These are phyloP conservation scores for Ulota crispa DNA, from an alignment of 225 moss, liverwort and hornwort genomes.

Conservation along the genomic window DNA sequence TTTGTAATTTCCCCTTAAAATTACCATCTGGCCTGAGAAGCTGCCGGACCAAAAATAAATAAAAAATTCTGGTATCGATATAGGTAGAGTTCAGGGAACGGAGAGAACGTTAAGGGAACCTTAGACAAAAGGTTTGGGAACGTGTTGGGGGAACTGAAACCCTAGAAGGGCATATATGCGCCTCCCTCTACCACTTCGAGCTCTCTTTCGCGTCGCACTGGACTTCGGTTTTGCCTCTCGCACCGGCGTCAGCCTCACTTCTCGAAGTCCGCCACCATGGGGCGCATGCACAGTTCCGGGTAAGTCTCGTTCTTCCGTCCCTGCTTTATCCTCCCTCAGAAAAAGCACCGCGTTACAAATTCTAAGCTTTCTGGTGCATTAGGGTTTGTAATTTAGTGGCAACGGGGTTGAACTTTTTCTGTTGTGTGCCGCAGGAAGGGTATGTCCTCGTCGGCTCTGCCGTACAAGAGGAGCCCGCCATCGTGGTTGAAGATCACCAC, in stretches of 20 bases:
- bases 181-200: rapidly evolving
- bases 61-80: too few relatives aligned
- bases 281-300: conserved; percentile 81
- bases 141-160: background rate
- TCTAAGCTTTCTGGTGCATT: background rate
- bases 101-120: background rate
- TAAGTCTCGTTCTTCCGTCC: background rate
- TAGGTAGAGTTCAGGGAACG: too few relatives aligned
- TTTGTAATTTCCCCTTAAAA: too few relatives aligned
- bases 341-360: rapidly evolving
- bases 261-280: conserved; percentile 46
- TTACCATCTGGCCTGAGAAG: too few relatives aligned
- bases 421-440: conserved; percentile 53
- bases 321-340: rapidly evolving
- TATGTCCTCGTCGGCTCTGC: conserved; percentile 94
- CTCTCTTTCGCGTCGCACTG: conserved; percentile 6
- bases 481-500: conserved; percentile 88
- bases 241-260: conserved; percentile 23
- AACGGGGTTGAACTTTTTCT: background rate
- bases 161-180: conserved; percentile 1
- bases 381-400: background rate
- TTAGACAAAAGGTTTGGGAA: background rate
- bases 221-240: background rate
- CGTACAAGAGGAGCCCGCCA: conserved; percentile 81
- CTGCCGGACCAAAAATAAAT: too few relatives aligned